phyloP scores from a whole-genome alignment of 345 rosid genomes.

The Pistacia vera region DNA sequence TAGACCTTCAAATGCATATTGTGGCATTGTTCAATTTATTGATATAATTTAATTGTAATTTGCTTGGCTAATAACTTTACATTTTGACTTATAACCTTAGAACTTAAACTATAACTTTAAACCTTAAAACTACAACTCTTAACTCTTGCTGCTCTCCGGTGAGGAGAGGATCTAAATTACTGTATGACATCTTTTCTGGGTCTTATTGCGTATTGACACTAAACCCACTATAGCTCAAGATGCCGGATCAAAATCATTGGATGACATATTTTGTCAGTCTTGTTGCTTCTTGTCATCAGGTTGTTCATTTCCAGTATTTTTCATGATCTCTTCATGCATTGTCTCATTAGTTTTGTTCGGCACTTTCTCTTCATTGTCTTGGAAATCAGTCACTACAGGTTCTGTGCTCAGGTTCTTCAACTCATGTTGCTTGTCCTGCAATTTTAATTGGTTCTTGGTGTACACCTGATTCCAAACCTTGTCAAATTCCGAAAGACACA shows the following conservation, averaged over 20 bases:
- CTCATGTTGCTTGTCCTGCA: not conserved
- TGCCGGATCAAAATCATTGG: no score
- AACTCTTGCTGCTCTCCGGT: no score
- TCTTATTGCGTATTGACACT: not conserved
- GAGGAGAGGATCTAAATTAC: no score
- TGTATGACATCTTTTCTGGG: not conserved
- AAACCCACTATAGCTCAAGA: no score
- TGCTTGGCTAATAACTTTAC: no score
- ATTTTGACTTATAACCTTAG: not conserved
- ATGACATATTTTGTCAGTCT: not conserved
- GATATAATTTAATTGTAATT: no score
- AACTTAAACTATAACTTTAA: no score
- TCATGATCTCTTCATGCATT: not conserved
- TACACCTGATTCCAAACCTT: constrained; percentile 6
- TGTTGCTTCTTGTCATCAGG: not conserved
- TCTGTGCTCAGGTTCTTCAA: not conserved
- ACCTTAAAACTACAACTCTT: no score
- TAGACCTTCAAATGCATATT: no score
- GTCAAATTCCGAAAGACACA: not conserved
- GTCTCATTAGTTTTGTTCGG: not conserved
- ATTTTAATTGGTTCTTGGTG: constrained; percentile 6
- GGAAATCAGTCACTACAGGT: not conserved
- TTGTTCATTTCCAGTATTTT: not conserved
- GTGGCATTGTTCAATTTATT: no score
- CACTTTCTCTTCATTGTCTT: not conserved